Percentiles rank a stretch among this genome's conserved stretches.
Evolutionary conservation across 2,329 filamentous ascomycete species (phyloP).

Genomic region (Aspergillus spinulosporus): DNA sequence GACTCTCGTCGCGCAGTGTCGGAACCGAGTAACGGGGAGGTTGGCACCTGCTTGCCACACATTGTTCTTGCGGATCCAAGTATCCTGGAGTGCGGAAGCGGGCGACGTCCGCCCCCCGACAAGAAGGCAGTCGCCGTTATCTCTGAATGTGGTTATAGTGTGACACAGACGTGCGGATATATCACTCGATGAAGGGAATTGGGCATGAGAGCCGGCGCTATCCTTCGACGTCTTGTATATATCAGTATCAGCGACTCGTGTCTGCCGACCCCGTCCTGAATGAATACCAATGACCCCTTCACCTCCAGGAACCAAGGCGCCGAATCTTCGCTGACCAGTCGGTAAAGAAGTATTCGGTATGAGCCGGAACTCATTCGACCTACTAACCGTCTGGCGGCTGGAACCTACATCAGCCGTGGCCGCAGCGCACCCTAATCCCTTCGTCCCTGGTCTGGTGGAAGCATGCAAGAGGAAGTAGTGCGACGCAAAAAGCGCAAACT

Average conservation of each 20-base stretch:
- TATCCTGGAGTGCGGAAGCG: conserved; percentile 66
- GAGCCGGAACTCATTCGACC: conserved; percentile 23
- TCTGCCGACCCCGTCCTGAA: conserved; percentile 48
- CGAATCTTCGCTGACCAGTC: conserved; percentile 60
- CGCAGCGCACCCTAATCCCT: neutral
- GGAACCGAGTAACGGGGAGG: conserved; percentile 70
- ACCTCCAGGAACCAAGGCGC: conserved; percentile 51
- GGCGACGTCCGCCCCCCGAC: conserved; percentile 80
- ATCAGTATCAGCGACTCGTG: conserved; percentile 50
- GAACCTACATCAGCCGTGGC: neutral
- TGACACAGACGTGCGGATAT: conserved; percentile 66
- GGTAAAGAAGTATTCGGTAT: conserved; percentile 32
- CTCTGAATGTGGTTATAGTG: conserved; percentile 66
- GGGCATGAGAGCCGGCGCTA: conserved; percentile 48
- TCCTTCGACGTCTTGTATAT: conserved; percentile 50
- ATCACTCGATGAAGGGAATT: conserved; percentile 40
- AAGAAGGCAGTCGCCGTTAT: conserved; percentile 59
- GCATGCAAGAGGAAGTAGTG: conserved; percentile 82
- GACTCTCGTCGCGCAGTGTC: conserved; percentile 65
- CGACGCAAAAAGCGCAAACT: conserved; percentile 78
- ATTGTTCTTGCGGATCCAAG: conserved; percentile 68
- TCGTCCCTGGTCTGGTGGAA: conserved; percentile 35
- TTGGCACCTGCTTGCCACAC: conserved; percentile 65
- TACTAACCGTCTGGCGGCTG: conserved; percentile 2
- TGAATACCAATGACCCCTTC: conserved; percentile 38